Percentiles rank a stretch among this genome's conserved stretches.
Conservation (phyloP, 2,329 filamentous ascomycete species). For the Pestalotiopsis fici region DNA sequence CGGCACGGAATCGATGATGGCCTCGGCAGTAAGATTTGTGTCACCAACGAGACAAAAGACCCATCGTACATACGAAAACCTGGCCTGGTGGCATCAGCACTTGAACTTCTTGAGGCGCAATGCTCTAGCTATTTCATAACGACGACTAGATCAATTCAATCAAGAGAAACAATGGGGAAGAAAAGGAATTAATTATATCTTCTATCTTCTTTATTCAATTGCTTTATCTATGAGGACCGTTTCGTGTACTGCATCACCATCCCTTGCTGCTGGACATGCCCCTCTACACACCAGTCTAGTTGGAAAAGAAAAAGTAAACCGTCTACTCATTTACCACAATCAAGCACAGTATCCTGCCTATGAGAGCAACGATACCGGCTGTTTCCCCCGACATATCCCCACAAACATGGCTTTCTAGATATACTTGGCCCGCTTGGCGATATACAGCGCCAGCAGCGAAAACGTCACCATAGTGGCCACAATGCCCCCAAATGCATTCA, state of each 20-base stretch:
- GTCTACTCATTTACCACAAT: not conserved
- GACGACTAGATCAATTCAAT: too few relatives aligned
- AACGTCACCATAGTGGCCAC: constrained; percentile 58
- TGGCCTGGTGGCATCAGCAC: not conserved
- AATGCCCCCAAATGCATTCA: constrained; percentile 63
- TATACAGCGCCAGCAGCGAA: constrained; percentile 44
- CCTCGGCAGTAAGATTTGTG: not conserved
- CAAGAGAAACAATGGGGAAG: too few relatives aligned
- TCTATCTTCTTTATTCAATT: not conserved
- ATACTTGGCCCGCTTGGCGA: constrained; percentile 46
- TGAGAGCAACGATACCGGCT: not conserved
- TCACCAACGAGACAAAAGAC: not conserved
- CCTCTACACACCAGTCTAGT: not conserved
- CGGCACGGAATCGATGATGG: not conserved
- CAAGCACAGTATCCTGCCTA: not conserved
- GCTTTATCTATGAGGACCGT: not conserved
- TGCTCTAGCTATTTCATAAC: too few relatives aligned
- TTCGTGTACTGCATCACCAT: not conserved
- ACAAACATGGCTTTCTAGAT: constrained; percentile 34
- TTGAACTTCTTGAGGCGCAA: not conserved
- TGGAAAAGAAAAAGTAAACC: not conserved
- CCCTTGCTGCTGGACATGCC: not conserved
- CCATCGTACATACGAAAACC: not conserved
- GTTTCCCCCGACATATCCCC: not conserved
- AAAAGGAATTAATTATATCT: not conserved